phyloP scores from a whole-genome alignment of 352 stramenopile species.

The Phytophthora sansomeana region DNA sequence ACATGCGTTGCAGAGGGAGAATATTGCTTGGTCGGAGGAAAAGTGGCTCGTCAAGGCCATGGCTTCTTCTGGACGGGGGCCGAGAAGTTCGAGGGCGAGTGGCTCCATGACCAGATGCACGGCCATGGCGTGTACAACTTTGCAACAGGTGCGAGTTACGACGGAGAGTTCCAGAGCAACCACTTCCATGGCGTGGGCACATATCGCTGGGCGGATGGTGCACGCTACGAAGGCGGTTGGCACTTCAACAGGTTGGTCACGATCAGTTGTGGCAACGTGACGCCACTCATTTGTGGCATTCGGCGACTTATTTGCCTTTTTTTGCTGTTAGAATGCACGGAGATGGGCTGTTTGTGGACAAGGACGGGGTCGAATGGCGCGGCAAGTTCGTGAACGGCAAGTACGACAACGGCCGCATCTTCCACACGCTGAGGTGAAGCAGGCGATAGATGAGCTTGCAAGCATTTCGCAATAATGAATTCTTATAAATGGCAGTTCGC shows the following conservation, averaged over 20 bases:
- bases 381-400: slow-evolving; percentile 85
- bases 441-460: not conserved
- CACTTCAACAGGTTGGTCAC: slow-evolving; percentile 44
- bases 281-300: slow-evolving; percentile 21
- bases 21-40: slow-evolving; percentile 45
- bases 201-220: slow-evolving; percentile 79
- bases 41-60: slow-evolving; percentile 59
- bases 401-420: slow-evolving; percentile 86
- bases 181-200: slow-evolving; percentile 65
- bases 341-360: slow-evolving; percentile 71
- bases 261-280: slow-evolving; percentile 1
- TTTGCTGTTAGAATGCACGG: slow-evolving; percentile 76
- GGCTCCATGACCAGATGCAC: slow-evolving; percentile 76
- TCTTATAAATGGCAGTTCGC: slow-evolving; percentile 28
- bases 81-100: slow-evolving; percentile 72
- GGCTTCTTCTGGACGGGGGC: slow-evolving; percentile 60
- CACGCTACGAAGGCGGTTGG: slow-evolving; percentile 70
- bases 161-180: slow-evolving; percentile 77
- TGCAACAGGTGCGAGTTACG: slow-evolving; percentile 74
- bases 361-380: slow-evolving; percentile 75
- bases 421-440: slow-evolving; percentile 70
- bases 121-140: slow-evolving; percentile 69
- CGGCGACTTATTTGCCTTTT: slow-evolving; percentile 27
- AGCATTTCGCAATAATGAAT: slow-evolving; percentile 26
- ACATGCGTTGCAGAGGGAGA: slow-evolving; percentile 50